These are phyloP conservation scores for Dentipellis fragilis DNA, from an alignment of 768 basidiomycete species.

Conservation along the genomic window DNA sequence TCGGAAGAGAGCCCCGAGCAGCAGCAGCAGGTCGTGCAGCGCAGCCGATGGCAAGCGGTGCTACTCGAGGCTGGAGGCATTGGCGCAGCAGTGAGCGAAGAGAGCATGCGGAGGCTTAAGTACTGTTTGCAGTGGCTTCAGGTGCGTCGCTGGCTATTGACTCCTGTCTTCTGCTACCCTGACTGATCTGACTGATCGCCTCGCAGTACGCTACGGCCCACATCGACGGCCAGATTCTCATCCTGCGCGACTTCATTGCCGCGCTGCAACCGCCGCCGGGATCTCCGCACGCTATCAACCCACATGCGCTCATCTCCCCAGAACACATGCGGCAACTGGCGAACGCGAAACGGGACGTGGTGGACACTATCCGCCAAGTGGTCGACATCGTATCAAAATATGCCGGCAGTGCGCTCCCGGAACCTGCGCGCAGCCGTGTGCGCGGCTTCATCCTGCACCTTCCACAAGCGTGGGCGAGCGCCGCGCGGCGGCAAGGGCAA, in stretches of 20 bases:
- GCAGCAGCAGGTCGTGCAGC: slow-evolving; percentile 46
- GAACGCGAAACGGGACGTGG: slow-evolving; percentile 69
- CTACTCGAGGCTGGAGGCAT: slow-evolving; percentile 82
- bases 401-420: slow-evolving; percentile 78
- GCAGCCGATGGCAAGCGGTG: slow-evolving; percentile 82
- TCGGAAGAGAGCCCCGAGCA: slow-evolving; percentile 22
- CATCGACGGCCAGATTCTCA: slow-evolving; percentile 79
- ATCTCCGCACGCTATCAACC: slow-evolving; percentile 24
- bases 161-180: neutral
- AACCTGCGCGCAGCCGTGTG: slow-evolving; percentile 68
- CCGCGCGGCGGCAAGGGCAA: slow-evolving; percentile 16
- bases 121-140: slow-evolving; percentile 87
- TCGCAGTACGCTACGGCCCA: slow-evolving; percentile 74
- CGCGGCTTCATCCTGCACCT: slow-evolving; percentile 68
- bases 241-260: slow-evolving; percentile 76
- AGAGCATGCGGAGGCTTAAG: slow-evolving; percentile 76
- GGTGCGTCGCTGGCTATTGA: slow-evolving; percentile 30
- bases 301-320: slow-evolving; percentile 20
- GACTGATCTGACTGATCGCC: neutral
- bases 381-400: slow-evolving; percentile 82
- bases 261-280: slow-evolving; percentile 42
- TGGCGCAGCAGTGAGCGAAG: slow-evolving; percentile 81
- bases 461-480: slow-evolving; percentile 72
- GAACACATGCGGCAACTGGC: slow-evolving; percentile 58
- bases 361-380: slow-evolving; percentile 83